These are phyloP conservation scores for Picea glauca DNA, from an alignment of 75 land plant species.

Conservation along the genomic window DNA sequence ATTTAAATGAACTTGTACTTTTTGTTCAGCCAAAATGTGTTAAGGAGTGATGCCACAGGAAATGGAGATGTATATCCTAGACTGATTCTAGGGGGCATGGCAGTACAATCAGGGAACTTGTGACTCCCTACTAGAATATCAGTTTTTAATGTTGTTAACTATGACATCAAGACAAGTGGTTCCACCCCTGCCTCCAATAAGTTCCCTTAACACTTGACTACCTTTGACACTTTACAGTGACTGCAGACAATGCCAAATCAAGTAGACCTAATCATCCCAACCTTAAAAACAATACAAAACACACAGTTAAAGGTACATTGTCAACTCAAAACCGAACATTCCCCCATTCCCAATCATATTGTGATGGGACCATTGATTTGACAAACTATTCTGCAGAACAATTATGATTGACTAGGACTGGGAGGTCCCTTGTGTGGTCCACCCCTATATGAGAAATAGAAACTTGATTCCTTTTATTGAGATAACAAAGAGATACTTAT, in stretches of 20 bases:
- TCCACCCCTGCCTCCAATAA: conserved; percentile 86
- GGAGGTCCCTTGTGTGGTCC: too few relatives aligned
- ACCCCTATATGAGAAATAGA: too few relatives aligned
- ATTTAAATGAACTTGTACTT: too few relatives aligned
- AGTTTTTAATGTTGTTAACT: conserved; percentile 83
- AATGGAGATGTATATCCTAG: too few relatives aligned
- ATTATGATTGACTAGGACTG: too few relatives aligned
- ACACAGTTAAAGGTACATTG: neutral
- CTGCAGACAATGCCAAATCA: conserved; percentile 88
- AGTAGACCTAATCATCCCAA: conserved; percentile 89
- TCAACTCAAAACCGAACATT: neutral
- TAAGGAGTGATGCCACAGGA: too few relatives aligned
- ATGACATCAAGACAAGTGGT: conserved; percentile 89
- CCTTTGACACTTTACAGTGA: conserved; percentile 60
- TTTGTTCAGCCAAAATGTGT: too few relatives aligned
- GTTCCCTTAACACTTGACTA: conserved; percentile 72
- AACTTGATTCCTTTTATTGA: too few relatives aligned
- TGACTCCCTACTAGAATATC: conserved; percentile 91
- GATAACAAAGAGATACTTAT: too few relatives aligned
- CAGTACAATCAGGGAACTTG: conserved; percentile 22
- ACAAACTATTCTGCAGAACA: too few relatives aligned
- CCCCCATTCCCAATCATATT: neutral
- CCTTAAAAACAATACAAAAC: conserved; percentile 33
- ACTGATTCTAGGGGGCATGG: too few relatives aligned
- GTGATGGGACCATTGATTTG: too few relatives aligned